Base-by-base conservation (phyloP, 257 asterid species). In the Gynochthodes officinalis region DNA sequence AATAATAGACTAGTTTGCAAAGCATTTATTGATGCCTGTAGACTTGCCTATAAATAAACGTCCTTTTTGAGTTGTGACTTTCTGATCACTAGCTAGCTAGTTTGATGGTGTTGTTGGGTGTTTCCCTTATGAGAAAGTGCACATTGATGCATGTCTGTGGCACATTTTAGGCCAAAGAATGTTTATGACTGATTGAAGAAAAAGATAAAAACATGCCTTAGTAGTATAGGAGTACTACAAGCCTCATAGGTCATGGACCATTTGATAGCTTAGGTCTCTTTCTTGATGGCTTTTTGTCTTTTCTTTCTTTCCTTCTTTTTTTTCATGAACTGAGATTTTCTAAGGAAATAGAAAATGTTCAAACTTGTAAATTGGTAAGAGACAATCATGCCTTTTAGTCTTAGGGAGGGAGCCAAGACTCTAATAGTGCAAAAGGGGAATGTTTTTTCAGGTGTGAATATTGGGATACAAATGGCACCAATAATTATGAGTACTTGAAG, bases 81-180 rank as follows among this genome's bases (percentile, higher is more conserved):
- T 42, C 39, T 42, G 19, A 33, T 61, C 6, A 7, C 66, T 16
- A 52, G 28, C 15, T 21, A 2, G 10, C 48, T 42, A 30, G 39
- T 27, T 32, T 67, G 61, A 49, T 33, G 63, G 30, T 25, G 53
- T 46, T 9, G 2, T 43, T 48, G n/a, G 4, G 16, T 3, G 30
- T 4, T 59, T 18, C 37, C 25, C 15, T 66, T 44, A 1, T 53
- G n/a, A 16, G 48, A 69, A 37, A 53, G 27, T 15, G 6, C 49
- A 53, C 49, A 39, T 53, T 7, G 3, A 35, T 35, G 48, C 10
- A 53, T 52, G 74, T 70, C 74, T 69, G 65, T 70, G 74, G 67
- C 67, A 70, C 18, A 55, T 39, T 70, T 40, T 55, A 39, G 57
- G 44, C 66, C 75, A 70, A 70, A 57, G 67, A 57, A 70, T 70